Conservation (phyloP, 176 grass and related monocot species). For the Rhynchospora breviuscula region DNA sequence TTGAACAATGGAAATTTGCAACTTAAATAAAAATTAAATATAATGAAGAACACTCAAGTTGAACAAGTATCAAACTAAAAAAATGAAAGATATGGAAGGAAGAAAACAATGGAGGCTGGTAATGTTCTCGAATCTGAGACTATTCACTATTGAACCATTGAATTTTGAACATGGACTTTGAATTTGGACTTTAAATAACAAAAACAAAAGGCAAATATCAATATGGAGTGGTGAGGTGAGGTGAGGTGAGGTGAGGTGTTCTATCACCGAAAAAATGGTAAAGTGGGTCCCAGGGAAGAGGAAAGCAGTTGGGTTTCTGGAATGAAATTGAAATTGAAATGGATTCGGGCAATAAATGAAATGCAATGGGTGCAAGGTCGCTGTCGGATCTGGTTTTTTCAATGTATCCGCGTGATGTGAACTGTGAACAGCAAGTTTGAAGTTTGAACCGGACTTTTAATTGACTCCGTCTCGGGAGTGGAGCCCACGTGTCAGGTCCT, state of each 20-base stretch:
- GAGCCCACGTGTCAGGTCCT: neutral
- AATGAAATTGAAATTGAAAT: neutral
- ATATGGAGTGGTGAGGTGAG: neutral
- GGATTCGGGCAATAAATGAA: slow-evolving; percentile 15
- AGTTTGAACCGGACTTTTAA: neutral
- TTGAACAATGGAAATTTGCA: neutral
- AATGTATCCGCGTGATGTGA: neutral
- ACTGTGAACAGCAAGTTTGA: neutral
- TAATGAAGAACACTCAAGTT: neutral
- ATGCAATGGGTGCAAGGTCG: neutral
- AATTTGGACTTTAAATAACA: neutral
- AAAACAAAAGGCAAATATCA: neutral
- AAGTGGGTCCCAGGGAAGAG: neutral
- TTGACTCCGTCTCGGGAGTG: too few relatives aligned
- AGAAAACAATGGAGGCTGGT: neutral
- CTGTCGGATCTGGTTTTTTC: neutral
- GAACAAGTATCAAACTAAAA: too few relatives aligned
- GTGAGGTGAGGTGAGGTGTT: too few relatives aligned
- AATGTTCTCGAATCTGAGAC: neutral
- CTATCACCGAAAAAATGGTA: neutral
- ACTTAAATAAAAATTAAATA: neutral
- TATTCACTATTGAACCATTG: neutral
- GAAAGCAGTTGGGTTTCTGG: neutral
- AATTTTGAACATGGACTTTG: neutral
- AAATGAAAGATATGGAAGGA: neutral